Evolutionary conservation across 1,284 basidiomycete species (phyloP), one percentile per base, ranked within the genome.

Genomic region (Pterulicium gracile): DNA sequence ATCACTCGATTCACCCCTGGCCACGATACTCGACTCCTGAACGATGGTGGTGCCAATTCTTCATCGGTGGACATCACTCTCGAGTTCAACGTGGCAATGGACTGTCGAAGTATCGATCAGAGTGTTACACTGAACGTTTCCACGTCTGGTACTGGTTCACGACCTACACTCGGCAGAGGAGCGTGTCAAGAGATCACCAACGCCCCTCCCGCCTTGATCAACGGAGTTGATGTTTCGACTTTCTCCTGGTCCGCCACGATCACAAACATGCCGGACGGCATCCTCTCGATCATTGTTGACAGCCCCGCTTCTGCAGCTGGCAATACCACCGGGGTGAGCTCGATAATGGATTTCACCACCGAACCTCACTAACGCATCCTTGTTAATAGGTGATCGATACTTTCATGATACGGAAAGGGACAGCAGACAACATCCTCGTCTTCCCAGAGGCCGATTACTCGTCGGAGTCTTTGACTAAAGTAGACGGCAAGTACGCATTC

Each of bases 381-480:
- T 23, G 49, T 15, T 48, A 43, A 40, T 54, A 87, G 80, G 62
- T 71, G 4, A 65, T 68, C 43, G 89, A 94, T 61, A 85, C 82
- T 56, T 64, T 94, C 22, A 60, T 93, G 41, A 53, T 94, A 50
- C 79, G 91, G 53, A 90, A 91, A 60, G 91, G 91, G 42, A 56
- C 69, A 10, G 51, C 70, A 1, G 62, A 76, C 56, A 94, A 95
- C 58, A 74, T 84, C 15, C 81, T 95, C 66, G 79, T 93, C 5
- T 91, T 86, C 71, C 85, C 86, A 1, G 71, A 77, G 24, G 75
- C 75, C 22, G 88, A 92, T 56, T 93, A 91, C 58, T 77, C 85
- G 59, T 70, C 65, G 39, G 66, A 63, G 35, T 70, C 57, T 35
- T 80, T 93, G 57, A 70, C 70, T 17, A 69, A 73, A 45, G 68